phyloP scores from a whole-genome alignment of 768 basidiomycete species.

The Amanita brunnescens region DNA sequence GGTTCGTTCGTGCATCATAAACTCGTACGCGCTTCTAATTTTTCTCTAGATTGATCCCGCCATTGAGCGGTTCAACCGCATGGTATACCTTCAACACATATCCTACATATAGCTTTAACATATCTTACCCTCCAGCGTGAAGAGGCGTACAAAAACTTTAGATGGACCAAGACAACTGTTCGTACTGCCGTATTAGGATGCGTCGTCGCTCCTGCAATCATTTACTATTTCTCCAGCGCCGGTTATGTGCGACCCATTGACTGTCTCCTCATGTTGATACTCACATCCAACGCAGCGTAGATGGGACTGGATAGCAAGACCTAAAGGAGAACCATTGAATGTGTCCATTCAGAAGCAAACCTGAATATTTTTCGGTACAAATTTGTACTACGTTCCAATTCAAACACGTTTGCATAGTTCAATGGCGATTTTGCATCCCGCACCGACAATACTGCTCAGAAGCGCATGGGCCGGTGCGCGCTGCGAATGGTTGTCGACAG shows the following conservation, averaged over 20 bases:
- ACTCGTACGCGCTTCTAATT: neutral
- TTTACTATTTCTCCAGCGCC: conserved; percentile 40
- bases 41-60: conserved; percentile 42
- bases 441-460: conserved; percentile 75
- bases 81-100: conserved; percentile 25
- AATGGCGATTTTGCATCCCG: conserved; percentile 86
- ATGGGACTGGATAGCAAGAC: conserved; percentile 46
- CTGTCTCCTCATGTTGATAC: conserved; percentile 3
- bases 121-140: conserved; percentile 50
- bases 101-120: neutral
- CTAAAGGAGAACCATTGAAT: conserved; percentile 25
- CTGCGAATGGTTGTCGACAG: conserved; percentile 82
- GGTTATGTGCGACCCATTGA: conserved; percentile 27
- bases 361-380: neutral
- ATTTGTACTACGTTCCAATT: neutral
- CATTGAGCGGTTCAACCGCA: conserved; percentile 46
- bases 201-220: conserved; percentile 51
- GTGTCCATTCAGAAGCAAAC: neutral
- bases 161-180: conserved; percentile 64
- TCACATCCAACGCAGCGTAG: conserved; percentile 28
- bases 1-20: conserved; percentile 24
- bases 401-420: conserved; percentile 79
- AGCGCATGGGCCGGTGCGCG: conserved; percentile 88
- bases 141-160: conserved; percentile 75
- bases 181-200: conserved; percentile 55